Evolutionary conservation across 2,329 filamentous ascomycete genomes (phyloP).

Genomic region (Pseudogymnoascus sp.): DNA sequence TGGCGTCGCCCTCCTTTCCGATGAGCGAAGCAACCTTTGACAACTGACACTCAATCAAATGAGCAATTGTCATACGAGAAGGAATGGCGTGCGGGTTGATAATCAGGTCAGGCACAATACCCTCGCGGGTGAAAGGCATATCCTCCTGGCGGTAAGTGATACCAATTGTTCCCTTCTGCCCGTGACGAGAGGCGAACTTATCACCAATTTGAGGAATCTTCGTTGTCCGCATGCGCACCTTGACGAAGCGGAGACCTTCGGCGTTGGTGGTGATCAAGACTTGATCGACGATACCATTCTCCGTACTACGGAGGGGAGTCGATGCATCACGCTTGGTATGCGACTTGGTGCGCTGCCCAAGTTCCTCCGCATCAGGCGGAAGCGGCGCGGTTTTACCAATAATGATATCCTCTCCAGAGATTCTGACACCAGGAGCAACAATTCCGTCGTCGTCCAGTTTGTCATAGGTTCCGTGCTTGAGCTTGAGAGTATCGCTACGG

Average conservation of each 20-base stretch:
- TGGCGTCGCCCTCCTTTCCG: constrained; percentile 94
- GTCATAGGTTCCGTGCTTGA: constrained; percentile 94
- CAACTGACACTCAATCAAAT: constrained; percentile 97
- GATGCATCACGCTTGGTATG: constrained; percentile 95
- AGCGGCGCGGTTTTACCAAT: constrained; percentile 98
- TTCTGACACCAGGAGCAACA: constrained; percentile 84
- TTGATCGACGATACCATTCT: constrained; percentile 92
- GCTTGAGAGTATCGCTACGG: constrained; percentile 75
- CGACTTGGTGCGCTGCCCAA: constrained; percentile 81
- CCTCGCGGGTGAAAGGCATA: constrained; percentile 94
- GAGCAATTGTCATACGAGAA: constrained; percentile 99
- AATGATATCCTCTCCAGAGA: constrained; percentile 96
- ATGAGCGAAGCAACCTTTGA: constrained; percentile 92
- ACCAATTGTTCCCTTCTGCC: constrained; percentile 98
- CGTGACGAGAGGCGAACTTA: constrained; percentile 98
- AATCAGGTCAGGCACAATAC: constrained; percentile 88
- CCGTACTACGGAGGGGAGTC: constrained; percentile 87
- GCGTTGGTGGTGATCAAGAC: constrained; percentile 92
- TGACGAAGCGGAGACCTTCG: constrained; percentile 91
- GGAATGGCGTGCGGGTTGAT: constrained; percentile 99
- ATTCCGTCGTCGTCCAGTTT: constrained; percentile 97
- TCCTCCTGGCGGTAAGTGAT: constrained; percentile 97
- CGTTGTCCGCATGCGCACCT: constrained; percentile 93
- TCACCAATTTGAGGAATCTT: constrained; percentile 98
- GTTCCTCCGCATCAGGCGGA: constrained; percentile 83